Conservation (phyloP, 1,139 yeast species). For the Hanseniaspora uvarum region DNA sequence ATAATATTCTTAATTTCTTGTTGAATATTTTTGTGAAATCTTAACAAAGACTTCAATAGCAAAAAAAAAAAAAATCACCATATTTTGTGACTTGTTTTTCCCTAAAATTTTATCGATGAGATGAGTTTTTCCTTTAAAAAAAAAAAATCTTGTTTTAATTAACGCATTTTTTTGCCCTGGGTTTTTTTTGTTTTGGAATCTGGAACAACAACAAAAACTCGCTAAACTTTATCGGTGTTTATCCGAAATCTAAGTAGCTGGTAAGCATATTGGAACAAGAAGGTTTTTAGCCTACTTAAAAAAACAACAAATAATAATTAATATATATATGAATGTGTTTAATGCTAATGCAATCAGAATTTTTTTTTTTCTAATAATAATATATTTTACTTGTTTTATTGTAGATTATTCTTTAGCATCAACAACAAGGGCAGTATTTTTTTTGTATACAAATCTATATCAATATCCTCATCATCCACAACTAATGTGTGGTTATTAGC, state of each 20-base stretch:
- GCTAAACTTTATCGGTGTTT: background rate
- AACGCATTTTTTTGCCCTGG: background rate
- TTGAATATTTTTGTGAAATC: no score
- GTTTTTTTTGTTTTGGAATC: background rate
- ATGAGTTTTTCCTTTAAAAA: conserved; percentile 4
- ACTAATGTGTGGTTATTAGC: background rate
- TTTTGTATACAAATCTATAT: background rate
- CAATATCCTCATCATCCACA: background rate
- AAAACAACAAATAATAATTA: background rate
- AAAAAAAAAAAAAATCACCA: background rate
- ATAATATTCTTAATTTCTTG: no score
- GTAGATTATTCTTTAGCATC: background rate
- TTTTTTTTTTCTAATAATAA: background rate
- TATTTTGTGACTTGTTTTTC: background rate
- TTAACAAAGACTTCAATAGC: background rate
- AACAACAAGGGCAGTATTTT: conserved; percentile 6
- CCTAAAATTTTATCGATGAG: background rate
- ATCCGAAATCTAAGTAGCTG: no score
- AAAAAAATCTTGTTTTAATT: background rate
- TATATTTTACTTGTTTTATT: background rate
- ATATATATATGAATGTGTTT: background rate
- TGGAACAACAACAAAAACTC: background rate
- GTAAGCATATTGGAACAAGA: no score
- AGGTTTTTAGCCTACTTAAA: no score
- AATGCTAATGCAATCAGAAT: background rate